Evolutionary conservation across 2,329 filamentous ascomycete species (phyloP).

Genomic region (Trichoderma sp.): DNA sequence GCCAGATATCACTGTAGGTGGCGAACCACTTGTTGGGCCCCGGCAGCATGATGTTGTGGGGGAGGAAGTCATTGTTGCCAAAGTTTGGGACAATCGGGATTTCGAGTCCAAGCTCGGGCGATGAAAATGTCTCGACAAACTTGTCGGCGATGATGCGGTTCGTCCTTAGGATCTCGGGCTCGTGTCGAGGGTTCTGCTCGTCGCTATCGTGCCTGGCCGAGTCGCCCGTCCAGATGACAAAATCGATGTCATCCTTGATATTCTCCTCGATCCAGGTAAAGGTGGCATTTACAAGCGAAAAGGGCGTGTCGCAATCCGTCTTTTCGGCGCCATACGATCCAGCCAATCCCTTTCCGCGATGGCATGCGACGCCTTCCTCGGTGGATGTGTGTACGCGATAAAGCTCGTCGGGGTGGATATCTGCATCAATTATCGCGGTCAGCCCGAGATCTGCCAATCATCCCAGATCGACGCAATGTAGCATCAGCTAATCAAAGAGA

Average conservation of each 20-base stretch:
- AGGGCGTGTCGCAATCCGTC: conserved; percentile 83
- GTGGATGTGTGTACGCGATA: conserved; percentile 79
- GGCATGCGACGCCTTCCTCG: conserved; percentile 67
- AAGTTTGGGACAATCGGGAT: conserved; percentile 87
- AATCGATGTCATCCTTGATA: conserved; percentile 75
- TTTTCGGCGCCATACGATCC: conserved; percentile 82
- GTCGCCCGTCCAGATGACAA: conserved; percentile 91
- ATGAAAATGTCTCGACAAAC: conserved; percentile 70
- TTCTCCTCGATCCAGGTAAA: conserved; percentile 83
- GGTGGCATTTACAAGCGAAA: conserved; percentile 78
- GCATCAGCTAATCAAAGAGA: background rate
- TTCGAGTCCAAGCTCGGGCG: conserved; percentile 54
- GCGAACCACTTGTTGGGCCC: conserved; percentile 87
- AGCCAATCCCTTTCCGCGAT: conserved; percentile 71
- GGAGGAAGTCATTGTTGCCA: conserved; percentile 96
- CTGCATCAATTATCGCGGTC: conserved; percentile 44
- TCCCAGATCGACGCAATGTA: background rate
- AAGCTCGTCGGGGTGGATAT: conserved; percentile 86
- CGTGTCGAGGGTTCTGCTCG: conserved; percentile 70
- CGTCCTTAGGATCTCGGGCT: conserved; percentile 70
- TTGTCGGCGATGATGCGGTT: conserved; percentile 75
- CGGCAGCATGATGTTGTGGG: conserved; percentile 85
- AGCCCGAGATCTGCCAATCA: background rate
- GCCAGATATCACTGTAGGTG: conserved; percentile 76
- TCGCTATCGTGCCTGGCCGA: conserved; percentile 88